phyloP scores from a whole-genome alignment of 208 protist genomes.

The Acanthamoeba sp. region DNA sequence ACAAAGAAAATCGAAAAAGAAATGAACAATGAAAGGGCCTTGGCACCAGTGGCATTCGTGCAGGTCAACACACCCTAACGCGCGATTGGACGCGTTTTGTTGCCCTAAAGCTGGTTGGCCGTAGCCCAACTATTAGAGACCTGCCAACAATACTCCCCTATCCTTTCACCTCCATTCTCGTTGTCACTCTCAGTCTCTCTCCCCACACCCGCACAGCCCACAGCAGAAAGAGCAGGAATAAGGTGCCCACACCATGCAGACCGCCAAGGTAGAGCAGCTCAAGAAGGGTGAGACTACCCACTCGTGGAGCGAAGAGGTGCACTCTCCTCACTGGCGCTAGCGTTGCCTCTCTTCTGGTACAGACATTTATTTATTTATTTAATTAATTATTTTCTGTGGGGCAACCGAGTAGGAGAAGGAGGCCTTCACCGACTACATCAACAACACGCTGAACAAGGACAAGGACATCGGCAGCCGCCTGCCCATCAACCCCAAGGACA shows the following conservation, averaged over 20 bases:
- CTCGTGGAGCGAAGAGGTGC: conserved; percentile 78
- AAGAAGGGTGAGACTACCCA: conserved; percentile 70
- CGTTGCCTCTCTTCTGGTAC: not conserved
- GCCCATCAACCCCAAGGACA: conserved; percentile 77
- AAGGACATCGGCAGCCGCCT: conserved; percentile 82
- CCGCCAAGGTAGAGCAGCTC: conserved; percentile 55
- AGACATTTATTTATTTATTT: not conserved
- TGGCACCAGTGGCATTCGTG: not conserved
- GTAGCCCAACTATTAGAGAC: not conserved
- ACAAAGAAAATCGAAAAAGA: too few species aligned
- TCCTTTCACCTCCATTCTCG: too few species aligned
- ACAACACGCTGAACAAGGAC: conserved; percentile 85
- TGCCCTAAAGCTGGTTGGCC: not conserved
- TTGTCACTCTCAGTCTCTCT: not conserved
- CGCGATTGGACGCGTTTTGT: not conserved
- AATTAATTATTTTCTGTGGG: conserved; percentile 4
- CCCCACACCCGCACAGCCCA: not conserved
- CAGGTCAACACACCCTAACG: not conserved
- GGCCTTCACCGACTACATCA: conserved; percentile 89
- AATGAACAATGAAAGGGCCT: too few species aligned
- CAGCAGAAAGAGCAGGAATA: not conserved
- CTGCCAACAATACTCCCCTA: too few species aligned
- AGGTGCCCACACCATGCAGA: conserved; percentile 16
- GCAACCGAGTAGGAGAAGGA: conserved; percentile 87
- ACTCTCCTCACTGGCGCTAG: not conserved